Conservation (phyloP, 2,329 filamentous ascomycete species). For the Ophiobolus disseminans region DNA sequence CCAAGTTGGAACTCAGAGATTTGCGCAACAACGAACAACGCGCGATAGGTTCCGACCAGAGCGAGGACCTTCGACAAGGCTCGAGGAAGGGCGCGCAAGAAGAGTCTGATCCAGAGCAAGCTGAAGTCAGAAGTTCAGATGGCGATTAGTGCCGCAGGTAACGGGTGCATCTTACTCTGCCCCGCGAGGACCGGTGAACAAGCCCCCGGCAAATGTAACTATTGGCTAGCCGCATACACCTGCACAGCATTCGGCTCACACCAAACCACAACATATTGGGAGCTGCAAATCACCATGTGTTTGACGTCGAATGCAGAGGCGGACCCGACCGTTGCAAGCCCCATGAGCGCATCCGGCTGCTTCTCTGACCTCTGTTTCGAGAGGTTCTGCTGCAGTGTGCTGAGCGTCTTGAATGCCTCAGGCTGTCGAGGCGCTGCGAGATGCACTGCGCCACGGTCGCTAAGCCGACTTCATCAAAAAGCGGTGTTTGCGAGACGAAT, state of each 20-base stretch:
- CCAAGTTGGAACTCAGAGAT: slow-evolving; percentile 19
- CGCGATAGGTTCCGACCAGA: slow-evolving; percentile 28
- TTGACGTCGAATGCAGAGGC: slow-evolving; percentile 18
- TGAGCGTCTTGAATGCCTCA: slow-evolving; percentile 28
- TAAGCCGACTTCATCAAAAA: slow-evolving; percentile 29
- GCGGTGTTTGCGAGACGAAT: slow-evolving; percentile 27
- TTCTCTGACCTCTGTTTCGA: background rate
- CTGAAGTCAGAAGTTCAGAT: slow-evolving; percentile 36
- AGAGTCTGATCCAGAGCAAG: slow-evolving; percentile 35
- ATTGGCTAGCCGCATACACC: slow-evolving; percentile 43
- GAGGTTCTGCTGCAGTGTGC: background rate
- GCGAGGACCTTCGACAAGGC: slow-evolving; percentile 31
- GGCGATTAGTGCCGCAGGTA: slow-evolving; percentile 29
- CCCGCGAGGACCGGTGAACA: slow-evolving; percentile 48
- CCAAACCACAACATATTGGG: slow-evolving; percentile 37
- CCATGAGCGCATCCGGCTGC: slow-evolving; percentile 1
- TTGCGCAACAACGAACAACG: slow-evolving; percentile 29
- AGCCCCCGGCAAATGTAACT: slow-evolving; percentile 33
- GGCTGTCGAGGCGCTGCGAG: slow-evolving; percentile 19
- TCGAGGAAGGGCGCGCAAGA: slow-evolving; percentile 42
- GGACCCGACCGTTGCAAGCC: slow-evolving; percentile 16
- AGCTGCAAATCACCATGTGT: slow-evolving; percentile 28
- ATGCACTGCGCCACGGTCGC: slow-evolving; percentile 46
- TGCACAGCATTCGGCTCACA: slow-evolving; percentile 40
- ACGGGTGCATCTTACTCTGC: slow-evolving; percentile 38